phyloP scores from a whole-genome alignment of 352 stramenopile species.

The Globisporangium solare region DNA sequence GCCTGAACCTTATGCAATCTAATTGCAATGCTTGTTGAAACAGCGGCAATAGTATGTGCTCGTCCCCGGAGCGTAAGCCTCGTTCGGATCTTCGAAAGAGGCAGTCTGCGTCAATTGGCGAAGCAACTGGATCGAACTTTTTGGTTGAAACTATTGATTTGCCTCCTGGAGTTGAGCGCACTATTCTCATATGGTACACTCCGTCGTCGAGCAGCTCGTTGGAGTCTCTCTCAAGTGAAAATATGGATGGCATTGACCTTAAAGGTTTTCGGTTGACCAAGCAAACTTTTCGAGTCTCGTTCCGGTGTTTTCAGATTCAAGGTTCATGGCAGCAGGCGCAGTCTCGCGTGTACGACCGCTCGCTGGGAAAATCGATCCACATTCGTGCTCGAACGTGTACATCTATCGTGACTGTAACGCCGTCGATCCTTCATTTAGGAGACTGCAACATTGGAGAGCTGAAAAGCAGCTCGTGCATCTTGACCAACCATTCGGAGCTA shows the following conservation, averaged over 20 bases:
- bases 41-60: conserved; percentile 57
- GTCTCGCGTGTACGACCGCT: conserved; percentile 81
- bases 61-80: conserved; percentile 65
- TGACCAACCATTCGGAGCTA: conserved; percentile 88
- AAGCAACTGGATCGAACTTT: conserved; percentile 77
- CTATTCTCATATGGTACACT: conserved; percentile 87
- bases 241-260: conserved; percentile 62
- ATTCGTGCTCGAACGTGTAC: conserved; percentile 83
- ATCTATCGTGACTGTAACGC: conserved; percentile 81
- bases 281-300: conserved; percentile 85
- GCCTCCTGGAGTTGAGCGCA: conserved; percentile 80
- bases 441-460: conserved; percentile 89
- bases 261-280: conserved; percentile 80
- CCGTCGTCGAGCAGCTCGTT: conserved; percentile 37
- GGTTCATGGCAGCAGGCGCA: conserved; percentile 83
- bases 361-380: conserved; percentile 82
- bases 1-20: not conserved
- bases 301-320: conserved; percentile 85
- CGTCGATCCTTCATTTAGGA: conserved; percentile 80
- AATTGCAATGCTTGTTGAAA: conserved; percentile 3
- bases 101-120: conserved; percentile 39
- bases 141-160: conserved; percentile 85
- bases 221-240: conserved; percentile 34
- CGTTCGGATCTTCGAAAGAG: conserved; percentile 43
- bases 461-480: conserved; percentile 80